Base-by-base conservation (phyloP, 371 early-diverging fungal species). In the Rhizomucor pusillus region DNA sequence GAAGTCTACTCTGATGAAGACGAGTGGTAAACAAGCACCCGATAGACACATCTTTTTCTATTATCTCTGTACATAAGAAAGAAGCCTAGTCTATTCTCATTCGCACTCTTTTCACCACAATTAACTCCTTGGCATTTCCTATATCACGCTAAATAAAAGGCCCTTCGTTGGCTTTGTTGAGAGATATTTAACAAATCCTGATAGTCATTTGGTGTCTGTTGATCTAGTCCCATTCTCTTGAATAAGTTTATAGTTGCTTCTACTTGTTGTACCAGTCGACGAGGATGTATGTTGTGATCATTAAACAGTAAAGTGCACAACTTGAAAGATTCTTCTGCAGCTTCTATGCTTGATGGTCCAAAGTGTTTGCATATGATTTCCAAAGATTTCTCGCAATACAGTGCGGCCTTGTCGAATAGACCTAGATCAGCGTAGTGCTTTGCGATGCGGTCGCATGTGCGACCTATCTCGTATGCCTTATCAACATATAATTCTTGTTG, bases 1-100 rank as follows among this genome's bases (percentile, higher is more conserved):
- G 76, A 76, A 62, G 76, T 74, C 47, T 70, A 52, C 63, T 65
- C 71, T 37, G 66, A 71, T 52, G 75, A 74, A 52, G 75, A 74
- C 44, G 75, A 74, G 19, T 60, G 63, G 45, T 70, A 70, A 62
- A 52, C 34, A 45, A 45, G 23, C 45, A 12, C 23, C 19, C 20
- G 13, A 20, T 45, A 45, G 20, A 45, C 45, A 45, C 25, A 20
- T 45, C 45, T 45, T 45, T 45, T 45, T 45, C 45, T 25, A 20
- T 45, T 16, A 23, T 45, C 19, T 43, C 19, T 45, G 20, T 45
- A 25, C 25, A 45, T 45, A 45, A 45, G 19, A 45, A 45, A 45
- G 45, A 45, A 45, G 29, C 29, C 7, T 29, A 29, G 29, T 29
- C 29, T 29, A 29, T 29, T 29, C 29, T 29, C 29, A 29, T 29